Evolutionary conservation across 768 basidiomycete species (phyloP), one percentile per base, ranked within the genome.

Genomic region (Pisolithus sp.): DNA sequence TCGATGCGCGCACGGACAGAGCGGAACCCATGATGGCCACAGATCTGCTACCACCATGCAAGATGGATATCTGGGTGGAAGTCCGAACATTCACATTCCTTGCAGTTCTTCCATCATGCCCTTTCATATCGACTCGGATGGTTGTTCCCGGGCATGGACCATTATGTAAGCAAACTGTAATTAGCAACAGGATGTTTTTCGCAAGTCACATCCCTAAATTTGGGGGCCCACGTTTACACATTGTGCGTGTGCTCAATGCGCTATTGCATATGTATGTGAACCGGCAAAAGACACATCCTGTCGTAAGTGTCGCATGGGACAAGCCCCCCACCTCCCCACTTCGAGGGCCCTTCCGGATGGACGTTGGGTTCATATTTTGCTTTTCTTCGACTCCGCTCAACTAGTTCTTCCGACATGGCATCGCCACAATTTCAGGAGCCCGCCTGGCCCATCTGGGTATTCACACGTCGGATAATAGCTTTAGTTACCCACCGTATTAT

Each of bases 161-260:
- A 24, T 24, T 24, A 24, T 5, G 5, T 34, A 34, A 34, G 23
- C 13, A 23, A 17, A 9, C 34, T 36, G 46, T 46, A 46, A 46
- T 46, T 46, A 46, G 46, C 17, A 31, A 18, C 30, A 20, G 23
- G 20, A 26, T 44, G 39, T 40, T 40, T 24, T 40, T 26, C 23
- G 15, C 23, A 23, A 23, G 17, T 24, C 7, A 28, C 12, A 15
- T 43, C 15, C 12, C 43, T 44, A 28, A 44, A 13, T 44, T 44
- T 44, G n/a, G 46, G 45, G 45, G 23, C 45, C 45, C 45, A 34
- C 45, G 45, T 46, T 46, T 31, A n/a, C n/a, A n/a, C n/a, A 31
- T n/a, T 46, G 45, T 31, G 28, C 24, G 18, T 45, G 44, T 43
- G 3, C 28, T 28, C 8, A 8, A 8, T 28, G 28, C 28, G 28